Percentiles rank a stretch among this genome's conserved stretches.
phyloP scores from a whole-genome alignment of 2,329 filamentous ascomycete species.

The Cadophora sp. region DNA sequence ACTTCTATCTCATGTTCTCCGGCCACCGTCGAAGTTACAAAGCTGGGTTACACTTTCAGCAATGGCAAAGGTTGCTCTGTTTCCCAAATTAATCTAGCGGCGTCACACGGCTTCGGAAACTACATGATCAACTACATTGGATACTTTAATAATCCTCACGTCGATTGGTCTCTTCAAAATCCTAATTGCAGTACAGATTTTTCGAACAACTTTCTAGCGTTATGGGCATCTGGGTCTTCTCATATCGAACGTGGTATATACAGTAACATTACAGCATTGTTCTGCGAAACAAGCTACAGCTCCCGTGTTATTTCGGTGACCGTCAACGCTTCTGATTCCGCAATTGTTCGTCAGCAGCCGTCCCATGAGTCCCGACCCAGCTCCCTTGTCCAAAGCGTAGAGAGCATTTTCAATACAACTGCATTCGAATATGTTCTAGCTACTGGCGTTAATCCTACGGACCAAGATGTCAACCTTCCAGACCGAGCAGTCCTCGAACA shows the following conservation, averaged over 20 bases:
- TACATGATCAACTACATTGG: slow-evolving; percentile 49
- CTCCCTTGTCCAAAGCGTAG: too few relatives aligned
- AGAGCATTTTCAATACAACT: slow-evolving; percentile 47
- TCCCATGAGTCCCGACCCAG: too few relatives aligned
- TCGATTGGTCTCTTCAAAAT: slow-evolving; percentile 46
- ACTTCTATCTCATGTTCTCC: slow-evolving; percentile 51
- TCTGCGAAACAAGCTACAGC: slow-evolving; percentile 54
- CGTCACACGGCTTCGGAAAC: background rate
- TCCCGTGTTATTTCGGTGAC: slow-evolving; percentile 38
- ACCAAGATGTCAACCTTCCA: slow-evolving; percentile 27
- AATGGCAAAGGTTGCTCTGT: slow-evolving; percentile 50
- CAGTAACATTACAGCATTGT: slow-evolving; percentile 47
- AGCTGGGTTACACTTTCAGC: slow-evolving; percentile 43
- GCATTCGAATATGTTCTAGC: slow-evolving; percentile 48
- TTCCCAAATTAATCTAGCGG: slow-evolving; percentile 26
- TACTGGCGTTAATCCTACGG: slow-evolving; percentile 31
- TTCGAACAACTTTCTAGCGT: slow-evolving; percentile 50
- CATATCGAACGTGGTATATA: background rate
- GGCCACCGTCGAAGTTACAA: slow-evolving; percentile 32
- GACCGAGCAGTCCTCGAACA: slow-evolving; percentile 36
- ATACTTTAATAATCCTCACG: slow-evolving; percentile 47
- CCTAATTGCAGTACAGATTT: slow-evolving; percentile 43
- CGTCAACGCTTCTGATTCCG: too few relatives aligned
- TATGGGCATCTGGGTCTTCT: slow-evolving; percentile 37
- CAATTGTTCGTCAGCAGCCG: too few relatives aligned